phyloP scores from a whole-genome alignment of 2,329 filamentous ascomycete genomes.

The Stemphylium lycopersici region DNA sequence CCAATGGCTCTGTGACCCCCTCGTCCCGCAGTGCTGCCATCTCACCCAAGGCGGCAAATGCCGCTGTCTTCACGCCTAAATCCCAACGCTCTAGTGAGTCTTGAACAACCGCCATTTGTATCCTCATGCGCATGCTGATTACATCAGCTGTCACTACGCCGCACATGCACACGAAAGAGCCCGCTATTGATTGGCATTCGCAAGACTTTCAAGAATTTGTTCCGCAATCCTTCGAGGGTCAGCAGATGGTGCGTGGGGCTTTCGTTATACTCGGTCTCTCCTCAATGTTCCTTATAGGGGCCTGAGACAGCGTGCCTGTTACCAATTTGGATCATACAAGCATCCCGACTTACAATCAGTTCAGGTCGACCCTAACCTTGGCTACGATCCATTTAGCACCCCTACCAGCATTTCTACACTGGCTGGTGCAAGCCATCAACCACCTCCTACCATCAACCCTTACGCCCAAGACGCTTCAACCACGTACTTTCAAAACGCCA shows the following conservation, averaged over 20 bases:
- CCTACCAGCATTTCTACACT: constrained; percentile 43
- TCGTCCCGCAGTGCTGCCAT: constrained; percentile 74
- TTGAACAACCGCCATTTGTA: neutral
- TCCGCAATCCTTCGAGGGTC: constrained; percentile 60
- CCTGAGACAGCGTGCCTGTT: neutral
- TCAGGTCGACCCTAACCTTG: constrained; percentile 46
- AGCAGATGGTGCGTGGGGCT: constrained; percentile 53
- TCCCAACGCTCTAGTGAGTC: constrained; percentile 53
- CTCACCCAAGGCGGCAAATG: constrained; percentile 87
- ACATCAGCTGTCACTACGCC: constrained; percentile 51
- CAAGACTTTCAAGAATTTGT: constrained; percentile 60
- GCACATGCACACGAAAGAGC: constrained; percentile 53
- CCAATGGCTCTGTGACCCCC: constrained; percentile 54
- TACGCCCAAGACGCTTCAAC: constrained; percentile 76
- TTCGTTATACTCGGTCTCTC: neutral
- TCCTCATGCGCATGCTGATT: constrained; percentile 21
- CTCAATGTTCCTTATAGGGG: neutral
- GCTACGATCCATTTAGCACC: constrained; percentile 55
- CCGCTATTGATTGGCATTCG: constrained; percentile 55
- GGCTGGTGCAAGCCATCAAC: constrained; percentile 45
- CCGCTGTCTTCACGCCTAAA: constrained; percentile 82
- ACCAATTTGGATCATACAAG: neutral
- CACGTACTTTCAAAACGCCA: constrained; percentile 68
- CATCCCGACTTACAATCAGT: constrained; percentile 9
- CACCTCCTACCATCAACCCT: constrained; percentile 59